phyloP scores from a whole-genome alignment of 177 flowering plant genomes.

The Tripterygium wilfordii region DNA sequence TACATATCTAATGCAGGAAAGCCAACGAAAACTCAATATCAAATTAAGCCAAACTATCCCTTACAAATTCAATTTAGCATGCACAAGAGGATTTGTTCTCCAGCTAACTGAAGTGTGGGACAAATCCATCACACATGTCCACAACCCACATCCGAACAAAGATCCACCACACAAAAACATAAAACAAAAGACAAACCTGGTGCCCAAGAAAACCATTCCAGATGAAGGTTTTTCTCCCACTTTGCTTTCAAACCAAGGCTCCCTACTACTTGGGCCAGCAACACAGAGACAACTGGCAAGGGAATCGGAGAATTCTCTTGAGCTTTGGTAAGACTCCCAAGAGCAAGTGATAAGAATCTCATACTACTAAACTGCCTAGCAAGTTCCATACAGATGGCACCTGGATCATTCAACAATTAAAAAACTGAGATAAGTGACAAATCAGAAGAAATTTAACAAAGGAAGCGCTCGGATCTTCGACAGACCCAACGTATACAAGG shows the following conservation, averaged over 20 bases:
- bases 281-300: slow-evolving; percentile 56
- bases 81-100: too few relatives aligned
- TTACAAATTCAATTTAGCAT: too few relatives aligned
- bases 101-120: too few relatives aligned
- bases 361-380: slow-evolving; percentile 43
- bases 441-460: not conserved
- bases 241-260: slow-evolving; percentile 69
- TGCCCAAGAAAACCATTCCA: slow-evolving; percentile 89
- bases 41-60: too few relatives aligned
- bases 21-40: too few relatives aligned
- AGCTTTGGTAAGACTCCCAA: slow-evolving; percentile 56
- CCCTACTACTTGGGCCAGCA: slow-evolving; percentile 85
- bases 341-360: slow-evolving; percentile 46
- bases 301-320: slow-evolving; percentile 32
- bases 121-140: too few relatives aligned
- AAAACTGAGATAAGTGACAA: not conserved
- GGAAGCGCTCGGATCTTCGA: too few relatives aligned
- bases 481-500: too few relatives aligned
- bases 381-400: slow-evolving; percentile 73
- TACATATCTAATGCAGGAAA: too few relatives aligned
- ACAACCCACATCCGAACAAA: too few relatives aligned
- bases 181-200: slow-evolving; percentile 45
- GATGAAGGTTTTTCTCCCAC: slow-evolving; percentile 62
- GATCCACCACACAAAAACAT: too few relatives aligned
- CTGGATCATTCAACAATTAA: slow-evolving; percentile 28